Evolutionary conservation across 306 rosid species (phyloP).

Genomic region (Ceratonia siliqua): DNA sequence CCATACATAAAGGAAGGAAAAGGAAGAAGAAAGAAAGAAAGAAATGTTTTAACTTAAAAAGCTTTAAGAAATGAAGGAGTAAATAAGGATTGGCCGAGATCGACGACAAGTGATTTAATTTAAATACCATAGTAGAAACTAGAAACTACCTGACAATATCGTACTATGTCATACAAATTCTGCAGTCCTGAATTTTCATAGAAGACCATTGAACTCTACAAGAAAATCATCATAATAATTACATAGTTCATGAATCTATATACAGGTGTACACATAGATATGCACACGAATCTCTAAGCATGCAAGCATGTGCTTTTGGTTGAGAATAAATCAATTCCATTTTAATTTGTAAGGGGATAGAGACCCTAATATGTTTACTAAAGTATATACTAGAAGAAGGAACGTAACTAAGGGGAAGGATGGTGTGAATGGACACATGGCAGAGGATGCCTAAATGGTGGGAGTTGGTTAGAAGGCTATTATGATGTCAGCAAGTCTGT

Average conservation of each 20-base stretch:
- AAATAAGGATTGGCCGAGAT: conserved; percentile 14
- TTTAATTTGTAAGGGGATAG: background rate
- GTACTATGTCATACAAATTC: conserved; percentile 90
- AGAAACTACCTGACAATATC: conserved; percentile 76
- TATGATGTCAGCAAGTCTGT: too few species aligned
- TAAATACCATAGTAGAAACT: conserved; percentile 21
- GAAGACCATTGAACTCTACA: conserved; percentile 98
- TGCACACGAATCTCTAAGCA: conserved; percentile 11
- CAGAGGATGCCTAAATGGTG: too few species aligned
- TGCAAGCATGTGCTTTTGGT: conserved; percentile 7
- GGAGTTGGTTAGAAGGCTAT: too few species aligned
- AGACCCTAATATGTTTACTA: too few species aligned
- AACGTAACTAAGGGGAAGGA: too few species aligned
- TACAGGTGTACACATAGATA: background rate
- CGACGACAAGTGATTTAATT: conserved; percentile 11
- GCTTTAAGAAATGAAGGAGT: background rate
- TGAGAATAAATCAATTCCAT: conserved; percentile 24
- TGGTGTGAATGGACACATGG: too few species aligned
- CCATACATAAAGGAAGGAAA: background rate
- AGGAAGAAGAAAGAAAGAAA: conserved; percentile 19
- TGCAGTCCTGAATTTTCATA: conserved; percentile 86
- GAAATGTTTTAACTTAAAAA: background rate
- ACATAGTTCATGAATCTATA: conserved; percentile 22
- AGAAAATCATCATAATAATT: conserved; percentile 37
- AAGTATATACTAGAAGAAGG: too few species aligned